phyloP scores from a whole-genome alignment of 306 rosid species.

The Ormosia emarginata region DNA sequence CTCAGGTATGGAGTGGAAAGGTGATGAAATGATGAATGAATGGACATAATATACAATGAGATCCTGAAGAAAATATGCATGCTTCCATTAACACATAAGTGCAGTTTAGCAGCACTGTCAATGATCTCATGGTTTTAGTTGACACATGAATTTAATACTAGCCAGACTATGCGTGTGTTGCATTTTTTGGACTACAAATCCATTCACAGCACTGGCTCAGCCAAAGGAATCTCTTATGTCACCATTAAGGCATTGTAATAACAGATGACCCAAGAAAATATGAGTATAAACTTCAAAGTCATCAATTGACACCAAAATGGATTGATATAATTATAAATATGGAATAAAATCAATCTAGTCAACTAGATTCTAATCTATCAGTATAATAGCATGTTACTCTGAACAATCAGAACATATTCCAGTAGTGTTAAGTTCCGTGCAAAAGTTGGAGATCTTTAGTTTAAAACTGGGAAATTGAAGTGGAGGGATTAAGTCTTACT shows the following conservation, averaged over 20 bases:
- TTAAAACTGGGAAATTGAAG: not conserved
- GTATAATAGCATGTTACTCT: not conserved
- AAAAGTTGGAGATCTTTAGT: not conserved
- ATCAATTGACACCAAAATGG: not conserved
- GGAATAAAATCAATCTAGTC: not conserved
- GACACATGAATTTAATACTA: not conserved
- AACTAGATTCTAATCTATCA: not conserved
- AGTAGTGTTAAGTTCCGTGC: not conserved
- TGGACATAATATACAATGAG: not conserved
- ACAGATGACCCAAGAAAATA: not conserved
- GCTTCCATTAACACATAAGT: not conserved
- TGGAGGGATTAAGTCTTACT: not conserved
- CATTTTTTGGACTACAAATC: not conserved
- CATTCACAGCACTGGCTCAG: conserved; percentile 3
- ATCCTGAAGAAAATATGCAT: not conserved
- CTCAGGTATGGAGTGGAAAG: not conserved
- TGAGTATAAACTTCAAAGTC: not conserved
- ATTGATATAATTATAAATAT: not conserved
- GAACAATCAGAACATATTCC: not conserved
- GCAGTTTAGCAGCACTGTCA: not conserved
- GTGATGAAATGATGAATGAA: not conserved
- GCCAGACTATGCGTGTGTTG: not conserved
- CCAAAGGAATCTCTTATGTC: not conserved
- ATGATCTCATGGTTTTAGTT: not conserved
- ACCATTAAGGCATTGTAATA: not conserved